phyloP scores from a whole-genome alignment of 164 flowering plant genomes.

The Magnolia changhungtana region DNA sequence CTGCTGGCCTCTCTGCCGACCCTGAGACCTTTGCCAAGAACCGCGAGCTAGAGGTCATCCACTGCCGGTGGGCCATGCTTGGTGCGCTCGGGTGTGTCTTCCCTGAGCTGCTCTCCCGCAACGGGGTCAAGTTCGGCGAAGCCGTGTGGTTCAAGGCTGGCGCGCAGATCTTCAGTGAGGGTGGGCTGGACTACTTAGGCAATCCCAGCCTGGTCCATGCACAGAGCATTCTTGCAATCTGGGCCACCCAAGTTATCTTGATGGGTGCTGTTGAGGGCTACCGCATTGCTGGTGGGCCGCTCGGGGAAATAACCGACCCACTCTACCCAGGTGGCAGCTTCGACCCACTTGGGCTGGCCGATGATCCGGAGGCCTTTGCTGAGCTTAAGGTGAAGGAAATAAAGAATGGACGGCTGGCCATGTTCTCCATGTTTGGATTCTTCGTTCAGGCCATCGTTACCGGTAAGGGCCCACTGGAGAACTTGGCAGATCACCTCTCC shows the following conservation, averaged over 20 bases:
- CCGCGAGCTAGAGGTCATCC: slow-evolving; percentile 34
- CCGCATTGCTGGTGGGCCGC: slow-evolving; percentile 43
- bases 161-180: slow-evolving; percentile 47
- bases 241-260: slow-evolving; percentile 34
- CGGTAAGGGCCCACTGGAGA: slow-evolving; percentile 45
- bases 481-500: slow-evolving; percentile 40
- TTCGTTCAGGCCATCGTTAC: slow-evolving; percentile 43
- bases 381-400: slow-evolving; percentile 30
- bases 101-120: slow-evolving; percentile 40
- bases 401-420: slow-evolving; percentile 40
- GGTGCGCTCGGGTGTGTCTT: slow-evolving; percentile 45
- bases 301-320: slow-evolving; percentile 35
- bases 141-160: slow-evolving; percentile 57
- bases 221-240: slow-evolving; percentile 42
- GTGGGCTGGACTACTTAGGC: slow-evolving; percentile 47
- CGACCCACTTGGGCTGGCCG: slow-evolving; percentile 38
- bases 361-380: slow-evolving; percentile 38
- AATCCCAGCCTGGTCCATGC: slow-evolving; percentile 52
- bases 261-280: slow-evolving; percentile 44
- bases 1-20: slow-evolving; percentile 51
- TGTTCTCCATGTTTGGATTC: slow-evolving; percentile 46
- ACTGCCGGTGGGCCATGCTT: slow-evolving; percentile 35
- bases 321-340: slow-evolving; percentile 40
- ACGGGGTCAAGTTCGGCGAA: slow-evolving; percentile 48
- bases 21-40: slow-evolving; percentile 46